Conservation (phyloP, 208 protist genomes). For the Leishmania braziliensis region DNA sequence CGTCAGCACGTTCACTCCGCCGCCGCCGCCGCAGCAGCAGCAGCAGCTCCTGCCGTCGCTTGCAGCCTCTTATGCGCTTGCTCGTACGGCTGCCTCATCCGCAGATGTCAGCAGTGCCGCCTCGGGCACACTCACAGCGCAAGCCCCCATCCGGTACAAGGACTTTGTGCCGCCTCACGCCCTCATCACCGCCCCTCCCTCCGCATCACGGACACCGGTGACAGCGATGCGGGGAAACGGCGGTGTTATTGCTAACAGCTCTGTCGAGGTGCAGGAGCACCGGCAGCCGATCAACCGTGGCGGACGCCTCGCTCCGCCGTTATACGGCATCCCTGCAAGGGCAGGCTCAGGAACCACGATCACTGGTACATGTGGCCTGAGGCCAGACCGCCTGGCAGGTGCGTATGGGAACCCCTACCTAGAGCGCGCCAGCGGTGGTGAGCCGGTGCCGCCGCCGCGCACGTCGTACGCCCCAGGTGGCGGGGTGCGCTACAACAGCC, state of each 20-base stretch:
- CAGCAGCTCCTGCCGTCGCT: not conserved
- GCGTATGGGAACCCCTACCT: slow-evolving; percentile 22
- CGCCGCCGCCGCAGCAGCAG: slow-evolving; percentile 1
- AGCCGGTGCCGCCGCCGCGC: slow-evolving; percentile 18
- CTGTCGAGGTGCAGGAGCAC: not conserved
- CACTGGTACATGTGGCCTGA: not conserved
- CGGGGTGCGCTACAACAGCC: slow-evolving; percentile 22
- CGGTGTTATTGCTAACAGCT: not conserved
- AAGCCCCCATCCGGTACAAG: not conserved
- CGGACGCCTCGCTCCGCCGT: not conserved
- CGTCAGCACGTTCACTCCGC: not conserved
- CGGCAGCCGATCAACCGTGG: not conserved
- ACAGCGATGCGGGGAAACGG: not conserved
- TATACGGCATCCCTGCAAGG: not conserved
- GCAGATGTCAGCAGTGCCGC: not conserved
- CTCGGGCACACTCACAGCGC: not conserved
- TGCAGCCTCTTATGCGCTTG: not conserved
- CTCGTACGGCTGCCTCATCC: not conserved
- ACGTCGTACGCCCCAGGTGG: slow-evolving; percentile 33
- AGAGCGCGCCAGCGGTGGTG: slow-evolving; percentile 10
- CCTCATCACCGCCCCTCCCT: not conserved
- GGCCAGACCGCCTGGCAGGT: not conserved
- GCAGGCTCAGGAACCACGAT: not conserved
- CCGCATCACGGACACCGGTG: not conserved
- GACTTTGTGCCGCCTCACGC: not conserved